A percentile compares a stretch with the other conserved stretches of the same genome.
Conservation (phyloP, 345 rosid species). For the Heritiera littoralis region DNA sequence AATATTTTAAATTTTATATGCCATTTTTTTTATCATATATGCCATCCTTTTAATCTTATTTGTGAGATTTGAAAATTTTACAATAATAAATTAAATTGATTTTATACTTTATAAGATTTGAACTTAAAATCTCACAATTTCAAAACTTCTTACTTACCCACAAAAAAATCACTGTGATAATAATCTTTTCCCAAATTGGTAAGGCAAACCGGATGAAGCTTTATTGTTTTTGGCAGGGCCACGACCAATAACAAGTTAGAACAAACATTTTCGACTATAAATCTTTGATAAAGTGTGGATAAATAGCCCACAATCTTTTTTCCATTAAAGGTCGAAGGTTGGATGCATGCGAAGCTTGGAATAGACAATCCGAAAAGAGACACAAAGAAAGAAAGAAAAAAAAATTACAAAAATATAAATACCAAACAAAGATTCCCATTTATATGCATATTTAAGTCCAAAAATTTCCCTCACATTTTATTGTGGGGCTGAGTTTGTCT, state of each 20-base stretch:
- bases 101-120: too few relatives aligned
- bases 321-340: neutral
- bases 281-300: constrained; percentile 23
- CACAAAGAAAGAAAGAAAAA: too few relatives aligned
- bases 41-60: too few relatives aligned
- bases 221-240: neutral
- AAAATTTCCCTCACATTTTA: constrained; percentile 16
- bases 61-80: too few relatives aligned
- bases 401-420: neutral
- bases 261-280: neutral
- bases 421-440: constrained; percentile 7
- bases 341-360: constrained; percentile 39
- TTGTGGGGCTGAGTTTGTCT: constrained; percentile 8
- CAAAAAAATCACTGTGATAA: too few relatives aligned
- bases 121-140: too few relatives aligned
- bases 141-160: too few relatives aligned
- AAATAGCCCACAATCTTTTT: constrained; percentile 24
- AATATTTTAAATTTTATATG: too few relatives aligned
- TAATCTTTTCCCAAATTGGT: neutral
- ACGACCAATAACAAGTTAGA: neutral
- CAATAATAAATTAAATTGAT: too few relatives aligned
- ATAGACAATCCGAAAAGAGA: constrained; percentile 30
- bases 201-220: neutral
- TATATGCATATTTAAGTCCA: neutral
- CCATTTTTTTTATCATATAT: too few relatives aligned